Evolutionary conservation across 257 asterid genomes (phyloP).

Genomic region (Lantana camara): DNA sequence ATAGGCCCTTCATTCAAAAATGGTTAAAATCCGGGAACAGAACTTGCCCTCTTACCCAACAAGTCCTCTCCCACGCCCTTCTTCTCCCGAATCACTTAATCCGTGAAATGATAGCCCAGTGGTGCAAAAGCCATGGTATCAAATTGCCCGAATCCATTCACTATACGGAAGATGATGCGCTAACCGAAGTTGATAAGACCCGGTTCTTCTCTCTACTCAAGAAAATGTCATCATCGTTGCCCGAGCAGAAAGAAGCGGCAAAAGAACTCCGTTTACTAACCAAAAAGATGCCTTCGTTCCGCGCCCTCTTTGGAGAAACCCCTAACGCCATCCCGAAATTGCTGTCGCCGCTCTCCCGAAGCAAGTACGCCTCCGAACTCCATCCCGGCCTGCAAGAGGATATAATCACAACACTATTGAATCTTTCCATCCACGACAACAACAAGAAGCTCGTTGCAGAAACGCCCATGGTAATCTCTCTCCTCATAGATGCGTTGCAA

Average conservation of each 20-base stretch:
- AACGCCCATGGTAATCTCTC: slow-evolving; percentile 63
- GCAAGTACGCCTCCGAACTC: slow-evolving; percentile 23
- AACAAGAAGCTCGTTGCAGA: slow-evolving; percentile 86
- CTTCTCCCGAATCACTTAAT: slow-evolving; percentile 78
- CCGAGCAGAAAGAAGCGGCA: slow-evolving; percentile 77
- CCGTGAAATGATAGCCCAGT: slow-evolving; percentile 60
- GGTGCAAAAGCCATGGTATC: slow-evolving; percentile 70
- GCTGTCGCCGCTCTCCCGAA: slow-evolving; percentile 56
- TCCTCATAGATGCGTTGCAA: slow-evolving; percentile 63
- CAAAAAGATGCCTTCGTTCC: slow-evolving; percentile 65
- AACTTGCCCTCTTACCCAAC: slow-evolving; percentile 79
- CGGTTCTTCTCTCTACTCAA: slow-evolving; percentile 56
- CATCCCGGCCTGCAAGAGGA: slow-evolving; percentile 75
- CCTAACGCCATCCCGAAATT: slow-evolving; percentile 57
- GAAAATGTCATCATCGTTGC: slow-evolving; percentile 50
- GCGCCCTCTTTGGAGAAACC: slow-evolving; percentile 79
- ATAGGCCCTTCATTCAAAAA: slow-evolving; percentile 73
- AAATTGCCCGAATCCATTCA: slow-evolving; percentile 51
- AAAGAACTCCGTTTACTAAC: slow-evolving; percentile 67
- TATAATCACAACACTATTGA: slow-evolving; percentile 72
- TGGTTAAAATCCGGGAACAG: slow-evolving; percentile 80
- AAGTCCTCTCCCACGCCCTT: slow-evolving; percentile 70
- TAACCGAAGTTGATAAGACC: slow-evolving; percentile 60
- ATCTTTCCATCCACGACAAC: slow-evolving; percentile 81
- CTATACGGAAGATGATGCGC: slow-evolving; percentile 44